Evolutionary conservation across 177 flowering plant genomes (phyloP).

Genomic region (Vitis hybrid): DNA sequence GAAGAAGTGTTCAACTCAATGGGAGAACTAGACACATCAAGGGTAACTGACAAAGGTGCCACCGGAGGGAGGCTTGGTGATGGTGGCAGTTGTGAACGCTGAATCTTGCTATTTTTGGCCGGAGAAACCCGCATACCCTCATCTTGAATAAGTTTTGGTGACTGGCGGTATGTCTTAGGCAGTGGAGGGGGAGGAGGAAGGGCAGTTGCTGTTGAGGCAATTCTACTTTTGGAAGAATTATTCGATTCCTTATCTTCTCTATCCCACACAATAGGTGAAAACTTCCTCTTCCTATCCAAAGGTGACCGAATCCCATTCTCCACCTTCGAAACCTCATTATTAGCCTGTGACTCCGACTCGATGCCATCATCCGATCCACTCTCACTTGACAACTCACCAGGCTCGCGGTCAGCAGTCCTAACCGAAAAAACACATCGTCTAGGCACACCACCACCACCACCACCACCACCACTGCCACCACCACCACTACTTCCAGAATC

Average conservation of each 20-base stretch:
- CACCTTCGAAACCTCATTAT: slow-evolving; percentile 16
- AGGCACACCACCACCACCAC: slow-evolving; percentile 22
- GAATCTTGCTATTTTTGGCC: slow-evolving; percentile 8
- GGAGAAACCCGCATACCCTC: slow-evolving; percentile 33
- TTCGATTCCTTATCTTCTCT: slow-evolving; percentile 55
- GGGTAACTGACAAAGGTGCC: slow-evolving; percentile 10
- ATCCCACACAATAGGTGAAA: slow-evolving; percentile 92
- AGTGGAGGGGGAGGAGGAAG: slow-evolving; percentile 50
- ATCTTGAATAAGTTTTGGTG: slow-evolving; percentile 25
- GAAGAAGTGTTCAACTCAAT: slow-evolving; percentile 21
- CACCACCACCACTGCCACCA: slow-evolving; percentile 4
- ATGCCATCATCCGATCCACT: slow-evolving; percentile 75
- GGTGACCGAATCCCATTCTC: slow-evolving; percentile 41
- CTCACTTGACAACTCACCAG: slow-evolving; percentile 88
- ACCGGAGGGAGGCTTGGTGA: slow-evolving; percentile 27
- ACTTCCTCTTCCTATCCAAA: slow-evolving; percentile 64
- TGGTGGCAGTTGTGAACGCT: slow-evolving; percentile 14
- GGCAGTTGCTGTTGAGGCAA: slow-evolving; percentile 6
- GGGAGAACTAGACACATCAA: slow-evolving; percentile 27
- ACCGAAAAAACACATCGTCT: slow-evolving; percentile 29
- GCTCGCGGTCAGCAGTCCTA: slow-evolving; percentile 58
- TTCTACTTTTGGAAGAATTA: slow-evolving; percentile 17
- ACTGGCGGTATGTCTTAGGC: slow-evolving; percentile 32
- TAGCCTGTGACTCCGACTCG: slow-evolving; percentile 39
- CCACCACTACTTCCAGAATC: slow-evolving; percentile 51